Evolutionary conservation across 164 flowering plant genomes (phyloP).

Genomic region (Magnolia changhungtana): DNA sequence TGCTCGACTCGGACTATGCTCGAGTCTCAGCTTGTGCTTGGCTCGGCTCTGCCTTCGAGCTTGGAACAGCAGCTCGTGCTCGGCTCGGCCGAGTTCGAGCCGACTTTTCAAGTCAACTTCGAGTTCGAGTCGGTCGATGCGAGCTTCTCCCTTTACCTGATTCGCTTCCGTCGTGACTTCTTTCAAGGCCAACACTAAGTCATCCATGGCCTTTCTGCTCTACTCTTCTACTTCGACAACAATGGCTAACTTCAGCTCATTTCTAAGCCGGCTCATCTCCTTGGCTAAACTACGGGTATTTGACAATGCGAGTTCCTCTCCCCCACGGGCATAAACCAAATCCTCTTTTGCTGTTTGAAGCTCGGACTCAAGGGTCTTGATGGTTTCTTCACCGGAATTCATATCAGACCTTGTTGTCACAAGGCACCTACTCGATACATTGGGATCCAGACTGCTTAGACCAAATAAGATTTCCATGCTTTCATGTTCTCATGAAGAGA

Average conservation of each 20-base stretch:
- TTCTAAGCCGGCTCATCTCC: slow-evolving; percentile 40
- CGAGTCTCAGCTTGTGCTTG: too few species aligned
- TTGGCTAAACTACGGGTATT: slow-evolving; percentile 20
- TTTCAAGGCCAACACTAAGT: slow-evolving; percentile 60
- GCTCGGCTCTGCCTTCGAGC: too few species aligned
- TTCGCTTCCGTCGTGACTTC: slow-evolving; percentile 66
- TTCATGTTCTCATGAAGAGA: slow-evolving; percentile 31
- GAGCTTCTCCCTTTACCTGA: slow-evolving; percentile 48
- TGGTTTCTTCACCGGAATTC: neutral
- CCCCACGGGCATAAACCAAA: slow-evolving; percentile 21
- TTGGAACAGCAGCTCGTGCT: too few species aligned
- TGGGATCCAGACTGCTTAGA: neutral
- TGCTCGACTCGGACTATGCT: too few species aligned
- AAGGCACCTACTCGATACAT: neutral
- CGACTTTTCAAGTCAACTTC: too few species aligned
- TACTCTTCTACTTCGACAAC: slow-evolving; percentile 69
- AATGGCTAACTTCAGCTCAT: slow-evolving; percentile 53
- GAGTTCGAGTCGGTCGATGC: too few species aligned
- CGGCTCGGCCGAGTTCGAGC: too few species aligned
- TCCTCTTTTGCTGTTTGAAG: slow-evolving; percentile 29
- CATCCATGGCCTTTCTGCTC: slow-evolving; percentile 82
- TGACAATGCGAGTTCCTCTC: slow-evolving; percentile 22
- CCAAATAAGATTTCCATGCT: slow-evolving; percentile 12
- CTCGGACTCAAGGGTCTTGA: neutral
- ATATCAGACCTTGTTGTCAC: neutral